Evolutionary conservation across 2,329 filamentous ascomycete genomes (phyloP), one percentile per base, ranked within the genome.

Genomic region (Pseudogymnoascus sp.): DNA sequence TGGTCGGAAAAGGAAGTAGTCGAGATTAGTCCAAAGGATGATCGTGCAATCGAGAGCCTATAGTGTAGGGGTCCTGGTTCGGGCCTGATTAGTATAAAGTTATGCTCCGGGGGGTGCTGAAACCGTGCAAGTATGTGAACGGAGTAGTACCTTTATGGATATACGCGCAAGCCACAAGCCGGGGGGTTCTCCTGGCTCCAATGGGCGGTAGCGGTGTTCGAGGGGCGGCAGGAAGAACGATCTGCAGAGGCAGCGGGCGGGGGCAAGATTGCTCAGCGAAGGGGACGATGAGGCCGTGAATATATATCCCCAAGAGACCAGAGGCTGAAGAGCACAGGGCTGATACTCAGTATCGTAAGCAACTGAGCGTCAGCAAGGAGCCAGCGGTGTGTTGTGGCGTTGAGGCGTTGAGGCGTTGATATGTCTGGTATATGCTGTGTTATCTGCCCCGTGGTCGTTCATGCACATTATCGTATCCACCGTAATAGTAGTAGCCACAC

Each of bases 11-110:
- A 42, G 40, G 40, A 42, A 42, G 40, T 42, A 42, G 17, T 42
- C 17, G 17, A 42, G 40, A 42, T 42, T 42, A 42, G 40, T 13
- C 40, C 40, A 42, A 21, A 42, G 21, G 40, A 42, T 42, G 40
- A 42, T 42, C 17, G 40, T 13, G 40, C 40, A 42, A 42, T 42
- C 40, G 40, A 42, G 17, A n/a, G 65, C 66, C 47, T 67, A 33
- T 62, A 59, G 44, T 31, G 40, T 62, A 50, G 35, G 61, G 23
- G 38, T 62, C 44, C 40, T 62, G 40, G 13, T 42, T 42, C 10
- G 17, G 40, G 40, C 17, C 17, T 42, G 40, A 10, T 42, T 4
- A 42, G 40, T 42, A 42, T 42, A 42, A 42, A 42, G 40, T 42
- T 42, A 42, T 42, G 40, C 40, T 40, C 21, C 13, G 40, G 40